These are phyloP conservation scores for Odonthalia washingtoniensis DNA, from an alignment of 31 red algal species.

Conservation along the genomic window DNA sequence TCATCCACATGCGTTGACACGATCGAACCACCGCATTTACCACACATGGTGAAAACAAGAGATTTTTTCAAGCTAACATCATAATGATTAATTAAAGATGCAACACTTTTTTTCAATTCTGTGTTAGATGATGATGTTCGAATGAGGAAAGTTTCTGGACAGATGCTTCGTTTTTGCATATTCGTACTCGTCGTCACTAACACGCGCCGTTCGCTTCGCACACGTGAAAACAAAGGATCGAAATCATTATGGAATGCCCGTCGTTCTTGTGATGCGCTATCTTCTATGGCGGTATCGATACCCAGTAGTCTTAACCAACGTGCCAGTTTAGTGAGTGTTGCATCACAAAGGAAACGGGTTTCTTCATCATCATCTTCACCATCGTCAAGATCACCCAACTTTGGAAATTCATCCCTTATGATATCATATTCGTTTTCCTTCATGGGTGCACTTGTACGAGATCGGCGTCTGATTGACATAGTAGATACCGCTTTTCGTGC, in stretches of 20 bases:
- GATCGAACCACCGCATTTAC: slow-evolving; percentile 60
- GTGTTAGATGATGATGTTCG: slow-evolving; percentile 11
- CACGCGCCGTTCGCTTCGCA: slow-evolving; percentile 35
- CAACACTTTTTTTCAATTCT: slow-evolving; percentile 33
- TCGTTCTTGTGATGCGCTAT: slow-evolving; percentile 26
- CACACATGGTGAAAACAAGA: slow-evolving; percentile 44
- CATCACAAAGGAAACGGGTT: slow-evolving; percentile 58
- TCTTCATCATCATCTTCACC: not conserved
- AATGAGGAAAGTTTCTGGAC: slow-evolving; percentile 63
- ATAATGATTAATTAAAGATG: slow-evolving; percentile 46
- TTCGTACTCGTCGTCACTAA: slow-evolving; percentile 57
- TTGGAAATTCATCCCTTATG: no score
- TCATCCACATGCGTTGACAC: slow-evolving; percentile 24
- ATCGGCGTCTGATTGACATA: not conserved
- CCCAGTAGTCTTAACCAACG: slow-evolving; percentile 60
- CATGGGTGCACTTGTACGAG: not conserved
- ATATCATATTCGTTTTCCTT: not conserved
- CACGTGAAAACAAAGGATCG: slow-evolving; percentile 29
- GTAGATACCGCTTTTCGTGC: not conserved
- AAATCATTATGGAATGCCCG: slow-evolving; percentile 51
- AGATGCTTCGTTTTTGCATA: slow-evolving; percentile 24
- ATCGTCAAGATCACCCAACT: no score
- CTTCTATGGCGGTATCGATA: slow-evolving; percentile 52
- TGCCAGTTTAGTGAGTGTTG: slow-evolving; percentile 36
- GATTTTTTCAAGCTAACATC: slow-evolving; percentile 46